A percentile compares a stretch with the other conserved stretches of the same genome.
phyloP scores from a whole-genome alignment of 352 stramenopile species.

The Pythium brachiatum region DNA sequence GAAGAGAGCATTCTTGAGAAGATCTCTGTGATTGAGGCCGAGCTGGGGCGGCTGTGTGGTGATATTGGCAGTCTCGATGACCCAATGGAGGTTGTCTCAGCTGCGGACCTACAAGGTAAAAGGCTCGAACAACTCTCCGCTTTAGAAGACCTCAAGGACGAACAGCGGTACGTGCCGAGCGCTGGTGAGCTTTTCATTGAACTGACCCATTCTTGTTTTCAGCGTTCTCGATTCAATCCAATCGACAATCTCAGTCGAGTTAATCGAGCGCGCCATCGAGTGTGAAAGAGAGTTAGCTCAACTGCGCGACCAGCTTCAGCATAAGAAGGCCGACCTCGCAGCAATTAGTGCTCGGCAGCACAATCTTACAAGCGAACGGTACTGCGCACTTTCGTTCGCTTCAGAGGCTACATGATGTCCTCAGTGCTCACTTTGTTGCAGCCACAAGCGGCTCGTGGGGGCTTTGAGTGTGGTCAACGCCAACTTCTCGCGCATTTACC shows the following conservation, averaged over 20 bases:
- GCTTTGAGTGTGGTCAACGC: slow-evolving; percentile 22
- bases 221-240: slow-evolving; percentile 18
- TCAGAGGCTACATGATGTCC: not conserved
- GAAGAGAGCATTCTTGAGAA: not conserved
- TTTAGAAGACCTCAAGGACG: not conserved
- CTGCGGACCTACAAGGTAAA: not conserved
- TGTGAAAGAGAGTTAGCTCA: slow-evolving; percentile 7
- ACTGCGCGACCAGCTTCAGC: slow-evolving; percentile 11
- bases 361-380: slow-evolving; percentile 7
- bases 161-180: not conserved
- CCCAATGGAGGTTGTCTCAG: not conserved
- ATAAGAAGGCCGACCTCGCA: not conserved
- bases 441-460: slow-evolving; percentile 5
- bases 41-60: not conserved
- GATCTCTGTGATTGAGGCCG: slow-evolving; percentile 1
- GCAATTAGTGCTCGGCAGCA: slow-evolving; percentile 9
- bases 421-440: not conserved
- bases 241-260: slow-evolving; percentile 20
- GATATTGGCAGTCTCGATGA: not conserved
- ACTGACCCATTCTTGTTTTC: not conserved
- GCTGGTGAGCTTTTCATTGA: not conserved
- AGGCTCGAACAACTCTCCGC: not conserved
- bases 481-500: slow-evolving; percentile 30
- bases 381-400: not conserved
- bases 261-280: slow-evolving; percentile 16